Percentiles rank a stretch among this genome's conserved stretches.
Evolutionary conservation across 2,329 filamentous ascomycete genomes (phyloP).

Genomic region (Sordariomycetes sp.): DNA sequence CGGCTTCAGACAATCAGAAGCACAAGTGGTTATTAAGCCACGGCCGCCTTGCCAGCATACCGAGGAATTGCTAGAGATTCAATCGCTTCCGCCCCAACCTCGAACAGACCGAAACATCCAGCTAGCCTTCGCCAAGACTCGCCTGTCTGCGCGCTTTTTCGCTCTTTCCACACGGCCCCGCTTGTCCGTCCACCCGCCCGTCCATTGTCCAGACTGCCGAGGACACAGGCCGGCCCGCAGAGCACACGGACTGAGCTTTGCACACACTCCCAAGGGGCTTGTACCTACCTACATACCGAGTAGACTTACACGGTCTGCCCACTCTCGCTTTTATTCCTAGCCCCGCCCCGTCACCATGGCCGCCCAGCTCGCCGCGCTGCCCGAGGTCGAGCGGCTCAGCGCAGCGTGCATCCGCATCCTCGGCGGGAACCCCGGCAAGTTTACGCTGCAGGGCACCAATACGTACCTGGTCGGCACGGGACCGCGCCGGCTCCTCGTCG

Average conservation of each 20-base stretch:
- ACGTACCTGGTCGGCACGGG: conserved; percentile 86
- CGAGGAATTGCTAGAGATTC: no score
- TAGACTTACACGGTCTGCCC: not conserved
- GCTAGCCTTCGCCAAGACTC: no score
- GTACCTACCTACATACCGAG: not conserved
- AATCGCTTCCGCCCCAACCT: no score
- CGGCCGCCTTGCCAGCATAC: no score
- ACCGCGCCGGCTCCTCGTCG: conserved; percentile 63
- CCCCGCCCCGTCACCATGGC: conserved; percentile 36
- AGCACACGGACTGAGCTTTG: no score
- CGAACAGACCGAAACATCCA: no score
- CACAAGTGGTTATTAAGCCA: not conserved
- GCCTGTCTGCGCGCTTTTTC: no score
- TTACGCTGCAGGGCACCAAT: conserved; percentile 71
- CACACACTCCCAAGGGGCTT: no score
- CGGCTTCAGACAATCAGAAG: not conserved
- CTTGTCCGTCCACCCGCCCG: no score
- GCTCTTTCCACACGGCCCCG: no score
- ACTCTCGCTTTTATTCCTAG: not conserved
- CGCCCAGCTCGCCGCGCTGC: conserved; percentile 50
- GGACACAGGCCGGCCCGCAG: no score
- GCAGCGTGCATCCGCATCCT: conserved; percentile 72
- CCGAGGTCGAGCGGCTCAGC: conserved; percentile 68
- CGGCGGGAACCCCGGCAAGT: conserved; percentile 84
- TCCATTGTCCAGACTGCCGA: no score